These are phyloP conservation scores for Aspergillus pseudonomiae DNA, from an alignment of 2,329 filamentous ascomycete genomes.

Conservation along the genomic window DNA sequence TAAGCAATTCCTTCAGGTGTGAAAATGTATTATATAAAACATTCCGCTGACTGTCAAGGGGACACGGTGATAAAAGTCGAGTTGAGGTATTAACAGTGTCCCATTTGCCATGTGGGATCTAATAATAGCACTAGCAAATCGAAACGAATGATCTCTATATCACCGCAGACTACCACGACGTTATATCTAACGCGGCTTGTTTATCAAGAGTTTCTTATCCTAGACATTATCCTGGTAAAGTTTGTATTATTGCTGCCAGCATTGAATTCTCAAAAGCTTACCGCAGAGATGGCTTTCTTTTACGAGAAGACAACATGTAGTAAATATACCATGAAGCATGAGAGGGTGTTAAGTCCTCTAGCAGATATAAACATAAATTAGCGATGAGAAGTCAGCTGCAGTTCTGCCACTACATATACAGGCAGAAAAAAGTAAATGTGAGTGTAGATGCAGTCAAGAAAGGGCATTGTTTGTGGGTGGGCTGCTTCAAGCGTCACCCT, in stretches of 20 bases:
- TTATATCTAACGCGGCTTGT: too few relatives aligned
- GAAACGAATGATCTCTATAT: background rate
- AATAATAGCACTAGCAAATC: background rate
- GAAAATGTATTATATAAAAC: background rate
- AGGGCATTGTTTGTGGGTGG: background rate
- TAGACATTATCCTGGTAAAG: background rate
- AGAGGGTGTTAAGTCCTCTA: background rate
- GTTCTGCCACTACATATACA: constrained; percentile 4
- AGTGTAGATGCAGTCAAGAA: background rate
- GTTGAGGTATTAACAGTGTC: background rate
- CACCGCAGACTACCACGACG: background rate
- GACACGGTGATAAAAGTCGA: background rate
- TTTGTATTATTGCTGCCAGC: background rate
- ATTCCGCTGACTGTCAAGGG: background rate
- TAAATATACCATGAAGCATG: background rate
- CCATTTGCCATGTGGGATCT: background rate
- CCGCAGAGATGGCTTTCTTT: background rate
- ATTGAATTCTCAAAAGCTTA: background rate
- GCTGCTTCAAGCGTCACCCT: background rate
- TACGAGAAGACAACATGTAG: background rate
- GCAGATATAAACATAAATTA: background rate
- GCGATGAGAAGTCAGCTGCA: background rate
- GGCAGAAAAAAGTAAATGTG: background rate
- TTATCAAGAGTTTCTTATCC: background rate
- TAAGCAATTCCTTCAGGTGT: background rate